Evolutionary conservation across 164 flowering plant species (phyloP), one percentile per base, ranked within the genome.

Genomic region (Umbilicus rupestris): DNA sequence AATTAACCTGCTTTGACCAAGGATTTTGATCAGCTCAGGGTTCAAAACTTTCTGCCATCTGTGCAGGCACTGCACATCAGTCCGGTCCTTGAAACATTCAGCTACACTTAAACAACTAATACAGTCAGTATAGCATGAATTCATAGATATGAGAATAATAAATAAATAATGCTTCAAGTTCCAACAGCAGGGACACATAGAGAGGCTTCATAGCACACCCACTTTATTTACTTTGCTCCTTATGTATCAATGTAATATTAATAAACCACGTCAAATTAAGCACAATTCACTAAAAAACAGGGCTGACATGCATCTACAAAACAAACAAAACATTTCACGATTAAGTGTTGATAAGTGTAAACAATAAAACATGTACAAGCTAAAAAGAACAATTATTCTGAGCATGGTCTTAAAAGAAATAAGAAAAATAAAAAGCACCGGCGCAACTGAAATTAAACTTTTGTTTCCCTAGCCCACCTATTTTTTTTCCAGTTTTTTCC

Each of bases 401-500:
- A 41, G 2, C 12, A 9, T 14, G 2, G 6, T 41, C 10, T 3
- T 12, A 28, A 55, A 28, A n/a, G n/a, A n/a, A n/a, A n/a, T n/a
- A n/a, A n/a, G n/a, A n/a, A n/a, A n/a, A n/a, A n/a, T n/a, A n/a
- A n/a, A n/a, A n/a, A n/a, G n/a, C n/a, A 55, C 29, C 24, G 58
- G 30, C 19, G 15, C 29, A 55, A 28, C 33, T 28, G 60, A 55
- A 30, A 9, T 5, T 7, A 50, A 7, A 50, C 1, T 28, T 50
- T 20, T 50, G 29, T 28, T 26, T 55, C 60, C 60, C 8, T 55
- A 26, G 55, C 62, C 20, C 72, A 81, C 84, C 84, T 68, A 81
- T 81, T 73, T 81, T 81, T n/a, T 65, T 81, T 81, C 84, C 84
- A 81, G 58, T 81, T 81, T 71, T 81, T 81, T 63, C 82, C 82